A percentile compares a stretch with the other conserved stretches of the same genome.
Evolutionary conservation across 352 stramenopile genomes (phyloP).

Genomic region (Thraustochytrium striatum): DNA sequence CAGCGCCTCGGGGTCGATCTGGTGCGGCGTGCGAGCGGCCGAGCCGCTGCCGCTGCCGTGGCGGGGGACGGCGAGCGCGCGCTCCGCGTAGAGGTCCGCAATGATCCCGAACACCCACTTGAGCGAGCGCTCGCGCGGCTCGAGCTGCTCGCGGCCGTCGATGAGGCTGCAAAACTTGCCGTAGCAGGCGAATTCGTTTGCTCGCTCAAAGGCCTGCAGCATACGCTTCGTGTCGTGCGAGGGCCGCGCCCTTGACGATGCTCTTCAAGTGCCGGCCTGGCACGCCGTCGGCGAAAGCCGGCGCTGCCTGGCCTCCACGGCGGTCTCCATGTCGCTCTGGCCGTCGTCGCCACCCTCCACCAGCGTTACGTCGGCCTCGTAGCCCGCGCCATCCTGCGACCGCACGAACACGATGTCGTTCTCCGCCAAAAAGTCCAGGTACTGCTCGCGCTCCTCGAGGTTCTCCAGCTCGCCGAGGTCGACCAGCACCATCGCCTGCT

Average conservation of each 20-base stretch:
- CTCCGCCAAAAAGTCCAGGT: slow-evolving; percentile 38
- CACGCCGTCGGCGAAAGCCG: background rate
- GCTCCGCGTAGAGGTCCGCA: slow-evolving; percentile 54
- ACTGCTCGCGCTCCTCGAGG: slow-evolving; percentile 10
- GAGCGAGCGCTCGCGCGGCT: slow-evolving; percentile 20
- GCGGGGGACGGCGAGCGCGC: slow-evolving; percentile 20
- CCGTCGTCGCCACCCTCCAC: background rate
- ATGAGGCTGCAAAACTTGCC: slow-evolving; percentile 41
- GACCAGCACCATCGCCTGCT: slow-evolving; percentile 25
- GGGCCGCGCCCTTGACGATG: background rate
- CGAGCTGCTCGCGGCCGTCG: slow-evolving; percentile 8
- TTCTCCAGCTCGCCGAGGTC: slow-evolving; percentile 31
- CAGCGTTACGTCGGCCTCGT: slow-evolving; percentile 4
- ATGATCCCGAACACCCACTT: slow-evolving; percentile 54
- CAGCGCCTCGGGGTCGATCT: slow-evolving; percentile 15
- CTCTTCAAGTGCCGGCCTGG: background rate
- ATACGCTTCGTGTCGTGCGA: slow-evolving; percentile 34
- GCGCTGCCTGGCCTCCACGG: background rate
- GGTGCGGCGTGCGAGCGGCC: background rate
- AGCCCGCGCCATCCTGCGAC: slow-evolving; percentile 4
- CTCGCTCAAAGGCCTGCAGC: background rate
- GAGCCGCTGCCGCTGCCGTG: background rate
- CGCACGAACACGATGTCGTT: slow-evolving; percentile 36
- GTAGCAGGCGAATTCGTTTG: slow-evolving; percentile 26
- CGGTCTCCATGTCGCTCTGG: background rate